Base-by-base conservation (phyloP, 495 filamentous ascomycete species). In the Gamarada debralockiae region DNA sequence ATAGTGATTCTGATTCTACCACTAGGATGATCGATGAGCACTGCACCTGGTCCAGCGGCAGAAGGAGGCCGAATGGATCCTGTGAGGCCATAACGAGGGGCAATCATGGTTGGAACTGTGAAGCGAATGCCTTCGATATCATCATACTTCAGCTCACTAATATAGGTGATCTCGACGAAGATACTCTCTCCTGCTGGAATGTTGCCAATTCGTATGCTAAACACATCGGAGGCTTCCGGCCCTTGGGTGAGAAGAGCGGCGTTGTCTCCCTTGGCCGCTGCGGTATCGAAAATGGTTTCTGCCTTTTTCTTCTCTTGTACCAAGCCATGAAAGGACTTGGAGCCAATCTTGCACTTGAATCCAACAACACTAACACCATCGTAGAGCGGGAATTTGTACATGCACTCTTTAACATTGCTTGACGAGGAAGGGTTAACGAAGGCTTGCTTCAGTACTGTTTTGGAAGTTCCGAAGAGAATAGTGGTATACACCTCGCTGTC, bases 301-400 rank as follows among this genome's bases (percentile, higher is more conserved):
- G 80, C 80, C 50, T 76, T 64, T 21, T 62, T 56, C 52, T 73
- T 77, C 38, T 77, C 65, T 47, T 78, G 75, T 24, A 81, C 76
- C n/a, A 72, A 48, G 8, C 77, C 72, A 3, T 61, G 61, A 17
- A 82, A 66, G 10, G 55, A 27, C 21, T 55, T 55, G 7, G 34
- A 3, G 38, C 65, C 60, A 22, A 82, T 57, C 4, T 59, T 59
- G 44, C 74, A 78, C 4, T 59, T 72, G 50, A 82, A 82, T n/a
- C 57, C 65, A 2, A 74, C 73, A 9, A 83, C 73, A 38, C 73
- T 75, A 10, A 75, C 72, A 14, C 72, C 74, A 52, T 80, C 74
- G 55, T 77, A 80, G 5, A 82, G 63, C 3, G 78, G 79, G 57
- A 84, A 82, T 6, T 67, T 68, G 50, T 84, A 83, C n/a, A 57